phyloP scores from a whole-genome alignment of 2,329 filamentous ascomycete genomes.

The Rutstroemia sydowiana region DNA sequence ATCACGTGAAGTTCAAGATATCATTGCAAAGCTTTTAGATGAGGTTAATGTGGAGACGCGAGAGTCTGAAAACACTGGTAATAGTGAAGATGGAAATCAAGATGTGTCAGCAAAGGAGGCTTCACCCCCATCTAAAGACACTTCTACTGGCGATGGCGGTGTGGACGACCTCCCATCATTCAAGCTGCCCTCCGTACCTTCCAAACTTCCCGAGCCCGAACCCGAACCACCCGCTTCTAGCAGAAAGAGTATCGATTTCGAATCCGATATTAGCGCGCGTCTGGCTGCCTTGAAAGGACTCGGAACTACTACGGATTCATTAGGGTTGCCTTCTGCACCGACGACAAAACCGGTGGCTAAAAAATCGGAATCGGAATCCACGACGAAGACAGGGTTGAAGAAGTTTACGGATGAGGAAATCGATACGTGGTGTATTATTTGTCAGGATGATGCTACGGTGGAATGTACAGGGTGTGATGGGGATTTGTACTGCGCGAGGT shows the following conservation, averaged over 20 bases:
- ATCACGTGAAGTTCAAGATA: constrained; percentile 27
- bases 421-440: constrained; percentile 75
- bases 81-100: constrained; percentile 1
- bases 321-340: constrained; percentile 28
- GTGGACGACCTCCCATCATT: constrained; percentile 9
- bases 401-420: constrained; percentile 61
- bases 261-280: constrained; percentile 24
- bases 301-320: constrained; percentile 10
- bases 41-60: constrained; percentile 23
- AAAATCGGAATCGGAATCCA: background rate
- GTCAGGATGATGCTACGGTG: constrained; percentile 68
- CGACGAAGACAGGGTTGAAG: constrained; percentile 13
- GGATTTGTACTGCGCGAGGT: constrained; percentile 67
- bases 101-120: background rate
- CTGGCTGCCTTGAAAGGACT: constrained; percentile 24
- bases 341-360: constrained; percentile 23
- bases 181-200: constrained; percentile 22
- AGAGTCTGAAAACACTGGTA: background rate
- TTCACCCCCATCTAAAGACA: background rate
- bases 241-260: constrained; percentile 23
- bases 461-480: constrained; percentile 64
- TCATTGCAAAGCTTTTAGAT: constrained; percentile 26
- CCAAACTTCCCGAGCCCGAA: constrained; percentile 14
- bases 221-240: constrained; percentile 4
- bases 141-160: background rate